phyloP scores from a whole-genome alignment of 495 filamentous ascomycete genomes.

The Aspergillus wentii region DNA sequence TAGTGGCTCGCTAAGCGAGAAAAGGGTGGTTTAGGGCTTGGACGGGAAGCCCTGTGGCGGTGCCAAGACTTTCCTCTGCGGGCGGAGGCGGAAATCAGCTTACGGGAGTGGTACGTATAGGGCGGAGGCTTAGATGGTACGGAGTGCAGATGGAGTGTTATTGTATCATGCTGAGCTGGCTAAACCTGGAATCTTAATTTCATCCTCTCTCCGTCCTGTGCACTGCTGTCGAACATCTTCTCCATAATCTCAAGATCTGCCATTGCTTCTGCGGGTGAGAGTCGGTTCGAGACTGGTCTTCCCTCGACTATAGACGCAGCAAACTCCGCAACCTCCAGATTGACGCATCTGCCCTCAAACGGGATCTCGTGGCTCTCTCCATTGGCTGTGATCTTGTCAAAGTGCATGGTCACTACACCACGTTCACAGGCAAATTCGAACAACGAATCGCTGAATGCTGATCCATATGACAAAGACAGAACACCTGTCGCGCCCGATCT shows the following conservation, averaged over 20 bases:
- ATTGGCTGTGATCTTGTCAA: constrained; percentile 51
- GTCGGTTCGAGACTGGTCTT: constrained; percentile 45
- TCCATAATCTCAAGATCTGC: constrained; percentile 67
- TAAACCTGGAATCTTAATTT: constrained; percentile 18
- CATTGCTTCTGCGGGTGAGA: constrained; percentile 62
- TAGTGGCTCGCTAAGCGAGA: constrained; percentile 43
- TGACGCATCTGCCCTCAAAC: constrained; percentile 55
- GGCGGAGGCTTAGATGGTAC: no score
- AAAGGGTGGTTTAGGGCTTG: constrained; percentile 13
- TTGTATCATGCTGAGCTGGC: no score
- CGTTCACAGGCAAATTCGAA: constrained; percentile 45
- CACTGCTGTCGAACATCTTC: constrained; percentile 59
- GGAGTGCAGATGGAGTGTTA: no score
- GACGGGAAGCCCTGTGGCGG: constrained; percentile 21
- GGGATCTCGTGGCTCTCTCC: constrained; percentile 47
- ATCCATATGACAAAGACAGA: constrained; percentile 61
- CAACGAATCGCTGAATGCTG: constrained; percentile 52
- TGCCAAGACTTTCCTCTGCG: constrained; percentile 11
- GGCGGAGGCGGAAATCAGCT: no score
- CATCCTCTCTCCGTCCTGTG: constrained; percentile 46
- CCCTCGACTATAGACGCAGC: constrained; percentile 46
- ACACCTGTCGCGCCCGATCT: constrained; percentile 58
- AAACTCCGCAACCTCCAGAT: constrained; percentile 63
- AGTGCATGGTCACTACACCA: constrained; percentile 47
- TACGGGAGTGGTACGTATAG: no score